These are phyloP conservation scores for Selenicereus undatus DNA, from an alignment of 148 eudicot species.

Conservation along the genomic window DNA sequence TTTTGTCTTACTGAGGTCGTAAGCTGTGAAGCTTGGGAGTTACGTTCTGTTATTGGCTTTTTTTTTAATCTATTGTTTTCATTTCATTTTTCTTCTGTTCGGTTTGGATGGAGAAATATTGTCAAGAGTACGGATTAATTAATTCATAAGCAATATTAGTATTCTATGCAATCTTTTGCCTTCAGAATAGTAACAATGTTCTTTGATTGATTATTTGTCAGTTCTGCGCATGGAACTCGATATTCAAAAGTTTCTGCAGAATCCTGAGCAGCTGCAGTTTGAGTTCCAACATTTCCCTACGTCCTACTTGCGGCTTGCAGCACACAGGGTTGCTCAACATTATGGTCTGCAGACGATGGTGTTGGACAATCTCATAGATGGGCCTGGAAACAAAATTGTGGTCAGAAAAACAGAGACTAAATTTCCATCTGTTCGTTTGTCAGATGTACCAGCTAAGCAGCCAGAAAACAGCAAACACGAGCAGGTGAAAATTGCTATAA, in stretches of 20 bases:
- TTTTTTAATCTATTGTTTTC: no score
- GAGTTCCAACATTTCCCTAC: constrained; percentile 93
- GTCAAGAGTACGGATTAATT: background rate
- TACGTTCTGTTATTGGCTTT: no score
- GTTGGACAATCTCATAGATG: constrained; percentile 59
- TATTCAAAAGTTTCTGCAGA: constrained; percentile 76
- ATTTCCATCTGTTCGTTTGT: constrained; percentile 60
- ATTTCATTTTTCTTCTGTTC: no score
- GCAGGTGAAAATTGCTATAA: constrained; percentile 58
- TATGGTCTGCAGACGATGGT: constrained; percentile 80
- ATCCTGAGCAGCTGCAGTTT: constrained; percentile 55
- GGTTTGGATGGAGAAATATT: no score
- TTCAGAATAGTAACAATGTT: background rate
- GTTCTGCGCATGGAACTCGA: constrained; percentile 96
- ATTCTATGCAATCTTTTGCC: background rate
- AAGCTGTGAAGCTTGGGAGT: background rate
- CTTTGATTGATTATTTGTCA: constrained; percentile 23
- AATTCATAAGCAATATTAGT: background rate
- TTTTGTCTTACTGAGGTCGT: background rate
- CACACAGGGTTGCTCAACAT: constrained; percentile 96
- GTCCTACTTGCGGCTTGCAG: constrained; percentile 92
- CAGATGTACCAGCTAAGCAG: constrained; percentile 70
- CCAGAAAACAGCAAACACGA: constrained; percentile 54
- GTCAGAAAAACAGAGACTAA: constrained; percentile 64
- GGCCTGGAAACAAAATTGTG: constrained; percentile 61